A percentile compares a stretch with the other conserved stretches of the same genome.
These are phyloP conservation scores for Colletotrichum sublineola DNA, from an alignment of 2,329 filamentous ascomycete genomes.

Conservation along the genomic window DNA sequence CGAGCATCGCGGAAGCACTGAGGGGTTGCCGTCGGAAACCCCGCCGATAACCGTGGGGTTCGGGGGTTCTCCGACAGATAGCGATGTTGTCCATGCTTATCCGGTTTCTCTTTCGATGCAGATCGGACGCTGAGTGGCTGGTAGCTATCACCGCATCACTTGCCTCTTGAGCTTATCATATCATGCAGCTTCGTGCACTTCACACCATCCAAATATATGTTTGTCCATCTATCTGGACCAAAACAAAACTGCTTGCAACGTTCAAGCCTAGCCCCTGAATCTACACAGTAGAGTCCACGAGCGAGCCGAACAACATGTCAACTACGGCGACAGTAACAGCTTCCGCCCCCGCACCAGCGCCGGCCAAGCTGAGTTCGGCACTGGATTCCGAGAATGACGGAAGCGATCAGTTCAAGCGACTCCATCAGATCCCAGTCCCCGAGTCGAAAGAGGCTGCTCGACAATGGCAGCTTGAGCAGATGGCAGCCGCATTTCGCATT, in stretches of 20 bases:
- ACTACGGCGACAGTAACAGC: conserved; percentile 17
- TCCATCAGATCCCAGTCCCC: conserved; percentile 38
- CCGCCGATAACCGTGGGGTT: conserved; percentile 19
- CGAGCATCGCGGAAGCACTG: background rate
- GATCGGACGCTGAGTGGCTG: conserved; percentile 25
- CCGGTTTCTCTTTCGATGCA: background rate
- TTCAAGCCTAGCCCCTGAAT: too few species aligned
- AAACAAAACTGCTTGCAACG: background rate
- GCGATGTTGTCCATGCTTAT: conserved; percentile 32
- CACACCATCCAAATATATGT: background rate
- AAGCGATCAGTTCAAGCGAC: conserved; percentile 35
- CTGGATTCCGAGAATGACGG: conserved; percentile 25
- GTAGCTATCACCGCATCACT: background rate
- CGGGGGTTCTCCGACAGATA: conserved; percentile 31
- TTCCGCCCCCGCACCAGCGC: conserved; percentile 16
- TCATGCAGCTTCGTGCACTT: too few species aligned
- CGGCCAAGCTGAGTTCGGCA: conserved; percentile 24
- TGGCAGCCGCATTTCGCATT: conserved; percentile 62
- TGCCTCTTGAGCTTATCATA: background rate
- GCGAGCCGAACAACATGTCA: conserved; percentile 28
- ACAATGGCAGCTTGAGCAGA: conserved; percentile 55
- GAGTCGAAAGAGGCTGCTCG: conserved; percentile 47
- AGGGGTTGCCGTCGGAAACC: background rate
- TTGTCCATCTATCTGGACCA: background rate
- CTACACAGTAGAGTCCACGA: background rate